Conservation (phyloP, 345 rosid genomes). For the Hibiscus syriacus region DNA sequence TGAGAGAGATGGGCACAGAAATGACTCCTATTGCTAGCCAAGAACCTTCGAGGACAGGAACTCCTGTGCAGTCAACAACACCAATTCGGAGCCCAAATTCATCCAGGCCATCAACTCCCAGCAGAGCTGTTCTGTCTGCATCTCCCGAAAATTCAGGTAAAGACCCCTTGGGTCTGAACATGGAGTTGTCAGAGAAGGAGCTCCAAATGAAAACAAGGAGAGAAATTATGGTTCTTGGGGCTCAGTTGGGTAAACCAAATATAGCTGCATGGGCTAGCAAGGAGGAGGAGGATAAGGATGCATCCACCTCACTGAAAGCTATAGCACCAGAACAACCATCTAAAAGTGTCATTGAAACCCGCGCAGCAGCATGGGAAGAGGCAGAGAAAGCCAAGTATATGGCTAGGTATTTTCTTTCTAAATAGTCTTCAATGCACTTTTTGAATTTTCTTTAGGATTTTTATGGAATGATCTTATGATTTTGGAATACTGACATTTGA, state of each 20-base stretch:
- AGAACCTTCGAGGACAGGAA: slow-evolving; percentile 88
- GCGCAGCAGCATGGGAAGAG: slow-evolving; percentile 88
- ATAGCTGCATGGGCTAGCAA: slow-evolving; percentile 92
- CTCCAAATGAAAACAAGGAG: slow-evolving; percentile 74
- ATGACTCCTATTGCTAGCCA: slow-evolving; percentile 86
- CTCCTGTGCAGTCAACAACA: slow-evolving; percentile 75
- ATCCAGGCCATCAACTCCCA: slow-evolving; percentile 70
- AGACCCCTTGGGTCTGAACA: slow-evolving; percentile 21
- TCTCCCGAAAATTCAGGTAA: slow-evolving; percentile 23
- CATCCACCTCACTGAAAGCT: slow-evolving; percentile 43
- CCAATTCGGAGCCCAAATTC: slow-evolving; percentile 72
- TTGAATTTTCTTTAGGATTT: too few species aligned
- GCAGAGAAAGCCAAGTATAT: slow-evolving; percentile 78
- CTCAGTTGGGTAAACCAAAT: slow-evolving; percentile 19
- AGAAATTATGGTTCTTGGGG: slow-evolving; percentile 76
- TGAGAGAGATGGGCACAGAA: slow-evolving; percentile 97
- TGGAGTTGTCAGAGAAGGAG: slow-evolving; percentile 61
- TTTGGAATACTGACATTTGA: background rate
- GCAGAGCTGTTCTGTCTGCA: slow-evolving; percentile 29
- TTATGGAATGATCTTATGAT: background rate
- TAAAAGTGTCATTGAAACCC: slow-evolving; percentile 51
- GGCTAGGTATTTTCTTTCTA: slow-evolving; percentile 65
- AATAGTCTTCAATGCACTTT: too few species aligned
- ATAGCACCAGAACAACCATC: slow-evolving; percentile 30
- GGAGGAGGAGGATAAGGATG: slow-evolving; percentile 64